Percentiles rank a stretch among this genome's conserved stretches.
Conservation (phyloP, 495 filamentous ascomycete genomes). For the Gamarada debralockiae region DNA sequence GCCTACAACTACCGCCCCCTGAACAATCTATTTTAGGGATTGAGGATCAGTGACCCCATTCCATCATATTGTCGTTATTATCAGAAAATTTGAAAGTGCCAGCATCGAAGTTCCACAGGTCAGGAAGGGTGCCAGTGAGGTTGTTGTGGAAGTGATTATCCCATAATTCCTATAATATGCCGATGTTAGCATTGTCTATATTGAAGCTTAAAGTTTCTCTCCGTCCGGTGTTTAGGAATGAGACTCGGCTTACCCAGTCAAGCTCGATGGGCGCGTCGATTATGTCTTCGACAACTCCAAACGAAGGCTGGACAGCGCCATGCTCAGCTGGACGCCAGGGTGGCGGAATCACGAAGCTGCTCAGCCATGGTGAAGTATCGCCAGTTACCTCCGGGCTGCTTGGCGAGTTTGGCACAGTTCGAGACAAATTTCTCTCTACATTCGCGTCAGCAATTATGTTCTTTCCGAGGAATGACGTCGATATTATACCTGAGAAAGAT, state of each 20-base stretch:
- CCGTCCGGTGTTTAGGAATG: neutral
- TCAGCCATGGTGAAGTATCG: too few species aligned
- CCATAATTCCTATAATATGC: slow-evolving; percentile 6
- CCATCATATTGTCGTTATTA: neutral
- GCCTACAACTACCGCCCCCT: too few species aligned
- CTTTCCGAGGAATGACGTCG: neutral
- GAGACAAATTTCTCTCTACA: too few species aligned
- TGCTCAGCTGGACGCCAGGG: neutral
- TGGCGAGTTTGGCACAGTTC: too few species aligned
- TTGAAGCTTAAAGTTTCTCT: neutral
- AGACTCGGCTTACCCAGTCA: slow-evolving; percentile 7
- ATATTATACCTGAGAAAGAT: neutral
- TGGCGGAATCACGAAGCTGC: too few species aligned
- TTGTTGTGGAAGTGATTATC: slow-evolving; percentile 3
- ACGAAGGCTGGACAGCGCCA: neutral
- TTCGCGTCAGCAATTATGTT: too few species aligned
- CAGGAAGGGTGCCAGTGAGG: neutral
- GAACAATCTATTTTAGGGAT: too few species aligned
- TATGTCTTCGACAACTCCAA: neutral
- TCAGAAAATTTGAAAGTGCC: neutral
- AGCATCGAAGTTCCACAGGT: slow-evolving; percentile 9
- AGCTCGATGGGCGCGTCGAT: neutral
- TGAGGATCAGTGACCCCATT: neutral
- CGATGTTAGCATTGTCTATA: neutral
- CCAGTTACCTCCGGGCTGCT: too few species aligned